Base-by-base conservation (phyloP, 805 yeast species). In the Wickerhamomyces ciferrii region DNA sequence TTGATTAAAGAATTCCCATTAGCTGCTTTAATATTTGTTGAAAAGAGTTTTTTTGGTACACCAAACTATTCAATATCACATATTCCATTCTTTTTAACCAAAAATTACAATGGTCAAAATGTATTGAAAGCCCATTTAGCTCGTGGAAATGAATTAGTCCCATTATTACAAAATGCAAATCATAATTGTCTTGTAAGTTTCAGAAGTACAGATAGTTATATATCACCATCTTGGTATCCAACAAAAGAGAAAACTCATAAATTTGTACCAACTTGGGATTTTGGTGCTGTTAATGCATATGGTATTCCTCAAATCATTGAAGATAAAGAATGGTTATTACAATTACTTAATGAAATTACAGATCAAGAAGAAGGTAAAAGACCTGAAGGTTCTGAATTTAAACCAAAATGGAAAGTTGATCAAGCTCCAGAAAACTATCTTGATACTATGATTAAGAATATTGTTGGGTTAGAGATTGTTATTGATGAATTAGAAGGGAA, bases 241-340 rank as follows among this genome's bases (percentile, higher is more conserved):
- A 68, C 72, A 19, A 81, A 82, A 63, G 63, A 70, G 41, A 69
- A 69, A 42, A 76, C 83, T 29, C 83, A 79, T 50, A 81, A 79
- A 56, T 71, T 70, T 38, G 87, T 81, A n/a, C 86, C 87, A 17
- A 82, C 87, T 1, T 83, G 87, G 87, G 82, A 78, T 58, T 81
- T 74, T 61, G 79, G 76, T 2, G 63, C 76, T 4, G 80, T 76
- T 29, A 86, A 83, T 55, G 66, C 75, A 39, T 66, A 74, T 47
- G 87, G 87, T 4, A 71, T 60, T 25, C 71, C 83, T 10, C 65
- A 49, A 23, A 49, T 74, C 23, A 57, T 77, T 15, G 59, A 69
- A 43, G 75, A 73, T 43, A 56, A 60, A 21, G 74, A 67, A 17
- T 78, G 74, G 66, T 68, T 81, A 10, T 53, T 72, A 37, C 48